phyloP scores from a whole-genome alignment of 768 basidiomycete genomes.

The Coprinopsis sp. region DNA sequence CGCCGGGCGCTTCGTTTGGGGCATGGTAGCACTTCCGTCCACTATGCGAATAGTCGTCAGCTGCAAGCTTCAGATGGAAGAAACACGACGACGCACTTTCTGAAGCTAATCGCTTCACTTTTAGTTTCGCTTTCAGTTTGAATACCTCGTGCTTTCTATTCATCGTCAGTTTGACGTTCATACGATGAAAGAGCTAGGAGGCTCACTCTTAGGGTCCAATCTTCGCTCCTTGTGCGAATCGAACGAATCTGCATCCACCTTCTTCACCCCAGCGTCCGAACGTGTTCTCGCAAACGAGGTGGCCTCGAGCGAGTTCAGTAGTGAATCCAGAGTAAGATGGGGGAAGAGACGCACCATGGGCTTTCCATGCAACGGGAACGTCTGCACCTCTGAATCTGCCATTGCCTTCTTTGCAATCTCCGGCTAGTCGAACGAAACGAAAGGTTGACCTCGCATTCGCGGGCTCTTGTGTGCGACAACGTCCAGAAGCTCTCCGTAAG shows the following conservation, averaged over 20 bases:
- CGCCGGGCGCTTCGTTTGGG: constrained; percentile 71
- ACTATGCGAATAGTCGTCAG: constrained; percentile 34
- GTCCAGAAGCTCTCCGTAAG: no score
- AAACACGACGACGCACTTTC: constrained; percentile 52
- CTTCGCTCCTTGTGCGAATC: constrained; percentile 74
- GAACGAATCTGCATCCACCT: constrained; percentile 56
- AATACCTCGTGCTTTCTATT: constrained; percentile 73
- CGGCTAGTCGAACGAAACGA: no score
- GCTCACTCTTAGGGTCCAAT: constrained; percentile 80
- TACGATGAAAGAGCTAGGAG: constrained; percentile 1
- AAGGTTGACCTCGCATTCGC: no score
- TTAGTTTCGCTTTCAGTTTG: constrained; percentile 87
- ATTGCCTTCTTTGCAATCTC: constrained; percentile 54
- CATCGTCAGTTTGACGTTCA: constrained; percentile 4
- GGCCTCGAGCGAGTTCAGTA: constrained; percentile 53
- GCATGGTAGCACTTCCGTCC: constrained; percentile 61
- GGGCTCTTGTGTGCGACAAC: no score
- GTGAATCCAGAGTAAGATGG: not conserved
- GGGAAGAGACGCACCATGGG: constrained; percentile 68
- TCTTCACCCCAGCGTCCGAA: constrained; percentile 87
- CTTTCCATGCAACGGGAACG: constrained; percentile 94
- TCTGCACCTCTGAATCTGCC: constrained; percentile 88
- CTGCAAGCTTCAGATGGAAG: constrained; percentile 1
- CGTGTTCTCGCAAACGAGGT: constrained; percentile 87
- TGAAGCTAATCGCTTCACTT: constrained; percentile 73